A percentile compares a stretch with the other conserved stretches of the same genome.
These are phyloP conservation scores for Candida germanica DNA, from an alignment of 805 yeast genomes.

Conservation along the genomic window DNA sequence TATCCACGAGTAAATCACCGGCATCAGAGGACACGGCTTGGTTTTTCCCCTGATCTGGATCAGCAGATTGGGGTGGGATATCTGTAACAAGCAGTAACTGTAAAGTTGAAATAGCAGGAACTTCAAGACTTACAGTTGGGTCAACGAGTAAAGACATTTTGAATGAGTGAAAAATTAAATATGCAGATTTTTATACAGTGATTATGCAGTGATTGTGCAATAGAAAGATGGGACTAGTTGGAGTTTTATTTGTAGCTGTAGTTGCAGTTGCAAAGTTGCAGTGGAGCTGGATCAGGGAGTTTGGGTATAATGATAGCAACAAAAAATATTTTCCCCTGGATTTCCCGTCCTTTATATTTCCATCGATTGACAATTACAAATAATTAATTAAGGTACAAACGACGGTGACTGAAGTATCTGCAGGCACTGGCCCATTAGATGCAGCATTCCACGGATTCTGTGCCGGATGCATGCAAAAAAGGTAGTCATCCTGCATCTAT, in stretches of 20 bases:
- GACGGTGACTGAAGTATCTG: background rate
- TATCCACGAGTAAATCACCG: slow-evolving; percentile 4
- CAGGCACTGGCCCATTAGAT: background rate
- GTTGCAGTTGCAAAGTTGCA: no score
- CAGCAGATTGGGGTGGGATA: background rate
- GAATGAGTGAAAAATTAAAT: background rate
- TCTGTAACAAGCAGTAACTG: slow-evolving; percentile 7
- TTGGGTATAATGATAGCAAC: no score
- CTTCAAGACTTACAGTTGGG: background rate
- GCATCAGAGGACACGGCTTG: background rate
- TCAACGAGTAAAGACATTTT: background rate
- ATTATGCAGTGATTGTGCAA: no score
- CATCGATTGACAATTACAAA: no score
- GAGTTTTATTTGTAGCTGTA: no score
- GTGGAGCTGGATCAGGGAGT: no score
- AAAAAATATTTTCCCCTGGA: no score
- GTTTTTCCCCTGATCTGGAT: background rate
- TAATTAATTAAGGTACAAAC: background rate
- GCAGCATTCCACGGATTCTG: background rate
- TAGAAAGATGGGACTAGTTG: no score
- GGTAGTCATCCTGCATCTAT: no score
- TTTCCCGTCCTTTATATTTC: no score
- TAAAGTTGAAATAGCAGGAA: slow-evolving; percentile 4
- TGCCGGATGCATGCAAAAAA: no score
- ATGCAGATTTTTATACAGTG: no score